phyloP scores from a whole-genome alignment of 2,329 filamentous ascomycete species.

The Epicoccum sorghinum region DNA sequence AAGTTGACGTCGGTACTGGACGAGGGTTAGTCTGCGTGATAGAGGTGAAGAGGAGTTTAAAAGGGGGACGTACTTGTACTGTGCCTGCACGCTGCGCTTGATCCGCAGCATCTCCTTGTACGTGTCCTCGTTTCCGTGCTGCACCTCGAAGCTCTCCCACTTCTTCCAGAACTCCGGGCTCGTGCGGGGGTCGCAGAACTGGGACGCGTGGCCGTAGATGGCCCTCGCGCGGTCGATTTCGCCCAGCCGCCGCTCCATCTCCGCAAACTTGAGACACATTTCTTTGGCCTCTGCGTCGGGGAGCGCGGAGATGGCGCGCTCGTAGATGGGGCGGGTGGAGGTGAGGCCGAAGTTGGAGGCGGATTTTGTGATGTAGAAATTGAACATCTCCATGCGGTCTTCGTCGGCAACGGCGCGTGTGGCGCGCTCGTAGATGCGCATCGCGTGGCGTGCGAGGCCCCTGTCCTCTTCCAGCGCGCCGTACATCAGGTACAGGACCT shows the following conservation, averaged over 20 bases:
- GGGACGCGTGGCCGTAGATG: conserved; percentile 94
- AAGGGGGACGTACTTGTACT: conserved; percentile 75
- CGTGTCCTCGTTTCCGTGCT: conserved; percentile 98
- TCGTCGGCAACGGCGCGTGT: conserved; percentile 94
- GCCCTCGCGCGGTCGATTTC: conserved; percentile 94
- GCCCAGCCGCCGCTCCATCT: conserved; percentile 90
- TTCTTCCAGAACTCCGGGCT: conserved; percentile 91
- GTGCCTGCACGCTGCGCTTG: conserved; percentile 94
- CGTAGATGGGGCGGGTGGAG: conserved; percentile 93
- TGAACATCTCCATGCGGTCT: conserved; percentile 96
- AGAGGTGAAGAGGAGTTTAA: not conserved
- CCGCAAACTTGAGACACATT: conserved; percentile 98
- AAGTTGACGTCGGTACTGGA: conserved; percentile 91
- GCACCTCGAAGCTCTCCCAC: conserved; percentile 97
- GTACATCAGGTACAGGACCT: conserved; percentile 97
- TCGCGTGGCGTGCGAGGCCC: conserved; percentile 91
- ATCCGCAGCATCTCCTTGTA: conserved; percentile 99
- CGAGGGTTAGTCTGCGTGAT: conserved; percentile 35
- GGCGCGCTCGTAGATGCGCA: conserved; percentile 98
- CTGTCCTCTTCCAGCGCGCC: conserved; percentile 95
- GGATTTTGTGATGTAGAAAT: conserved; percentile 99
- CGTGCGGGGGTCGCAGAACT: conserved; percentile 95
- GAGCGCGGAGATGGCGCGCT: conserved; percentile 90
- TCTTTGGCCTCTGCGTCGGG: conserved; percentile 92
- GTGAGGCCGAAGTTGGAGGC: conserved; percentile 97